phyloP scores from a whole-genome alignment of 2,329 filamentous ascomycete genomes.

The Fusarium succisae region DNA sequence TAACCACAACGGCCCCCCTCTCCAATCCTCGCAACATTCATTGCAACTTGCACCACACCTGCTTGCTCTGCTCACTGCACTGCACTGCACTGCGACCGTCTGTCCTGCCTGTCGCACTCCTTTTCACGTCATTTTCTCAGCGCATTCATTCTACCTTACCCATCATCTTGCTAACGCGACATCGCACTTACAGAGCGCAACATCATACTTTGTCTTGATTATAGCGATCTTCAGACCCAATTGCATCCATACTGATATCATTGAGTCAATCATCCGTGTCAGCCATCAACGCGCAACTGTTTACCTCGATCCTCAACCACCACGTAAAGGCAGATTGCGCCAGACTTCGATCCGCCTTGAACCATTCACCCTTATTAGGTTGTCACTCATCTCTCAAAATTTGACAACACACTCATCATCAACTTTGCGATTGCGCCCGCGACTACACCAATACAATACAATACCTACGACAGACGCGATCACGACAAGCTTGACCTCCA shows the following conservation, averaged over 20 bases:
- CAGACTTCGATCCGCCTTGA: not conserved
- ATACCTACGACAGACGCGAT: conserved; percentile 21
- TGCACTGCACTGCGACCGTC: conserved; percentile 19
- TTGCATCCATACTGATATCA: not conserved
- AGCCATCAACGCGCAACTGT: conserved; percentile 4
- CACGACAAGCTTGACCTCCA: conserved; percentile 23
- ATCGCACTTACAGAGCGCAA: conserved; percentile 15
- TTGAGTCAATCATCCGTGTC: not conserved
- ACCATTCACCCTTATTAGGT: not conserved
- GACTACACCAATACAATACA: conserved; percentile 15
- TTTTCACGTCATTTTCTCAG: conserved; percentile 28
- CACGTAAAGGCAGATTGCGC: not conserved
- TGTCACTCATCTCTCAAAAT: not conserved
- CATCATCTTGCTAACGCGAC: conserved; percentile 15
- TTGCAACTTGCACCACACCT: conserved; percentile 41
- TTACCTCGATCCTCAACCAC: not conserved
- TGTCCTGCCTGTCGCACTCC: conserved; percentile 34
- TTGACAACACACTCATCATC: not conserved
- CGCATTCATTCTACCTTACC: conserved; percentile 17
- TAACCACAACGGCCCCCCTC: conserved; percentile 34
- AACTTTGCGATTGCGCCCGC: conserved; percentile 1
- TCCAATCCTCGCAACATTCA: conserved; percentile 34
- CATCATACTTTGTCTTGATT: not conserved
- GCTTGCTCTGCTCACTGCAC: conserved; percentile 2
- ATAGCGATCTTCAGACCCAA: not conserved